Evolutionary conservation across 140 eudicot genomes (phyloP), one percentile per base, ranked within the genome.

Genomic region (Bidens hawaiensis): DNA sequence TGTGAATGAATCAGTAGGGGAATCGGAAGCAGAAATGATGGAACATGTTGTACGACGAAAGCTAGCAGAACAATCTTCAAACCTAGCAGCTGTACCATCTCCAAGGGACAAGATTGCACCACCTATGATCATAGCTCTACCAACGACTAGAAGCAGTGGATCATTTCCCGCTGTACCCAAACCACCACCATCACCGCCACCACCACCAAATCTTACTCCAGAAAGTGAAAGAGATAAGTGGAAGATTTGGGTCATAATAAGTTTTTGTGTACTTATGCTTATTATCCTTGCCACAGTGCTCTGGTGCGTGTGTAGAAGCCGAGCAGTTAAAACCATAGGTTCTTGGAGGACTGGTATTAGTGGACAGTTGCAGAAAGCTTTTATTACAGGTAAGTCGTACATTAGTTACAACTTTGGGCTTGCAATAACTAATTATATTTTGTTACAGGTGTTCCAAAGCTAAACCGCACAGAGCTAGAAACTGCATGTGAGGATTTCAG

Each of bases 401-500:
- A 52, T 25, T 52, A 26, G 61, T 22, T 34, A 51, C 31, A 30
- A 26, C 46, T 33, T 51, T 38, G 51, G 38, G 28, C 54, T 26
- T 53, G 36, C 38, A 6, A 14, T 53, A 67, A 16, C 21, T 64
- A 17, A 21, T 4, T 36, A 9, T 34, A 22, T 30, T 34, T 23
- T 51, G 23, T 19, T 22, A 42, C 46, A 85, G 99, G 96, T 47
- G 96, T 93, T 38, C 99, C 99, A 38, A 85, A 88, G 81, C 80
- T 93, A 57, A 85, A 88, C 72, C 78, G 94, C 16, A 14, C 52
- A 10, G 99, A 93, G 82, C 93, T 93, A 40, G 99, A 88, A 83
- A 77, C 85, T 4, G 99, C 99, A 9, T 93, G 99, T 25, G 99
- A 93, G 79, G 99, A 93, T 69, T 93, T 93, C 64, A 88, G 96